These are phyloP conservation scores for Fusarium chlamydosporum DNA, from an alignment of 2,329 filamentous ascomycete species.

Conservation along the genomic window DNA sequence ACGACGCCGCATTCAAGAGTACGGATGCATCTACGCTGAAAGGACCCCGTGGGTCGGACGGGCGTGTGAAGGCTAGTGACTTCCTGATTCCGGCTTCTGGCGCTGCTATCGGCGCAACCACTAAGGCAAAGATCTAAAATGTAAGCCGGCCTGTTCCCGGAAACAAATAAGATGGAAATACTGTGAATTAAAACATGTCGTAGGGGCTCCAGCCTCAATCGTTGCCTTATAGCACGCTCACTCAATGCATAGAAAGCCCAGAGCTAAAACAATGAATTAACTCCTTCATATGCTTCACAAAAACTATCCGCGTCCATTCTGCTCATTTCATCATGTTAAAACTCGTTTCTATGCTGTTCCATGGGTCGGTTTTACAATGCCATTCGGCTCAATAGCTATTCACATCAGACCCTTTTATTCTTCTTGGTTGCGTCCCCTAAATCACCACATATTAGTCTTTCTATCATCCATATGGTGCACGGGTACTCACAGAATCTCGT, in stretches of 20 bases:
- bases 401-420: neutral
- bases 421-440: conserved; percentile 17
- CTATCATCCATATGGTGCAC: fast-evolving
- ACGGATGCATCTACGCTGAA: conserved; percentile 54
- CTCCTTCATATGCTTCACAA: conserved; percentile 13
- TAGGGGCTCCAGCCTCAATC: neutral
- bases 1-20: conserved; percentile 58
- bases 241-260: neutral
- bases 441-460: neutral
- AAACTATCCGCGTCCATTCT: conserved; percentile 3
- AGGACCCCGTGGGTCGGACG: conserved; percentile 56
- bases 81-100: conserved; percentile 59
- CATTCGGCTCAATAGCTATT: neutral
- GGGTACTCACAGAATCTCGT: conserved; percentile 50
- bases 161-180: fast-evolving
- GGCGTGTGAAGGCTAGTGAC: conserved; percentile 58
- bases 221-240: neutral
- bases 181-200: neutral
- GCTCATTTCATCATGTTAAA: neutral
- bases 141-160: fast-evolving
- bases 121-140: conserved; percentile 21
- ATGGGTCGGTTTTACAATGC: conserved; percentile 7
- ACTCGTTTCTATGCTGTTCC: neutral
- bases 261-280: conserved; percentile 1
- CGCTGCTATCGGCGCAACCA: conserved; percentile 45